phyloP scores from a whole-genome alignment of 2,329 filamentous ascomycete genomes.

The Curvularia sp. region DNA sequence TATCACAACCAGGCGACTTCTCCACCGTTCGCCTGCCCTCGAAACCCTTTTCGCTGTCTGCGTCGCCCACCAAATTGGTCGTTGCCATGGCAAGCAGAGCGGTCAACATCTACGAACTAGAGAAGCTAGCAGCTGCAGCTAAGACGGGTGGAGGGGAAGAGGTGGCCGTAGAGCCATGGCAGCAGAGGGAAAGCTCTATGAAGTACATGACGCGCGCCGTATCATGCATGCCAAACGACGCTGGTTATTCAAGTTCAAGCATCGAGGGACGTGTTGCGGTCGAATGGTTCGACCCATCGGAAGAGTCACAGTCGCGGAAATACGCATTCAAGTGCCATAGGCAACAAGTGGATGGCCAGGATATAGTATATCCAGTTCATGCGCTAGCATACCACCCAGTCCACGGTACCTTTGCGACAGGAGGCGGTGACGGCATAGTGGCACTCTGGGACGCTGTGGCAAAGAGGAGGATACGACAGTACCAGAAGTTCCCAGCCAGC shows the following conservation, averaged over 20 bases:
- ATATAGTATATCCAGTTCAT: slow-evolving; percentile 91
- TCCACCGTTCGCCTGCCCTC: slow-evolving; percentile 75
- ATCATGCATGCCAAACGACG: slow-evolving; percentile 95
- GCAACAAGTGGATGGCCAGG: slow-evolving; percentile 72
- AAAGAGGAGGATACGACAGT: slow-evolving; percentile 88
- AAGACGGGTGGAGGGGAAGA: slow-evolving; percentile 28
- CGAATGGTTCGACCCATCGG: slow-evolving; percentile 94
- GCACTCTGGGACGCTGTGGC: slow-evolving; percentile 91
- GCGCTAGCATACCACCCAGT: slow-evolving; percentile 86
- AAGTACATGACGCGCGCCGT: slow-evolving; percentile 96
- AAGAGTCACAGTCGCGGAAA: slow-evolving; percentile 87
- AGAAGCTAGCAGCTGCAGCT: slow-evolving; percentile 62
- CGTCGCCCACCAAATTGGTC: slow-evolving; percentile 84
- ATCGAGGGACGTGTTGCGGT: slow-evolving; percentile 97
- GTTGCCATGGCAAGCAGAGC: slow-evolving; percentile 94
- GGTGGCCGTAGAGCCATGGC: slow-evolving; percentile 78
- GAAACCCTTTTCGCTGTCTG: slow-evolving; percentile 85
- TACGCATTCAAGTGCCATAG: slow-evolving; percentile 99
- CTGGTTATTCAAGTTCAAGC: slow-evolving; percentile 87
- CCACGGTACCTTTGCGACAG: slow-evolving; percentile 84
- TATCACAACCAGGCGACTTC: slow-evolving; percentile 62
- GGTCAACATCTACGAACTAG: slow-evolving; percentile 93
- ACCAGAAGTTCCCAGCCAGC: slow-evolving; percentile 81
- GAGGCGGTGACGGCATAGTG: slow-evolving; percentile 90
- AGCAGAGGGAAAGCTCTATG: slow-evolving; percentile 89